Evolutionary conservation across 768 basidiomycete species (phyloP), one percentile per base, ranked within the genome.

Genomic region (Kwoniella botswanensis): DNA sequence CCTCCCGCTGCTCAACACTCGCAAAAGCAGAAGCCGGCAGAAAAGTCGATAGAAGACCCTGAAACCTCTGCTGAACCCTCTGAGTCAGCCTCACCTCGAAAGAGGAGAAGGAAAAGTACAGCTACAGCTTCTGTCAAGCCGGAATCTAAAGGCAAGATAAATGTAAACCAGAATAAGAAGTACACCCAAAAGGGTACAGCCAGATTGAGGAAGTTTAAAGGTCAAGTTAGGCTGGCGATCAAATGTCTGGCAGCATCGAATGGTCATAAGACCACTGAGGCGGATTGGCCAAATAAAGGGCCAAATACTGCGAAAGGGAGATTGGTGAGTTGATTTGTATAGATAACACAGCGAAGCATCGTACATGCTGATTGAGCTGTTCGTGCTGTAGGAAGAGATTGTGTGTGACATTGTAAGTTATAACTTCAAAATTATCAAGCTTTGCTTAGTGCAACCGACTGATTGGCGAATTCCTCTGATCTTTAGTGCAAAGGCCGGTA

Each of bases 251-350:
- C 50, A 3, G 15, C 54, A 5, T 61, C 59, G 3, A 57, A 60
- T 52, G 68, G 68, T 6, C 11, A 35, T 0, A 59, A 26, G 21
- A 52, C 46, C 12, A 63, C 68, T 9, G 63, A 64, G 11, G 68
- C 56, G 26, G 35, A n/a, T 44, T 70, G 68, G 68, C 63, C 68
- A 9, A 42, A 43, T 17, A 70, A 70, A 43, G 68, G 68, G 9
- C 59, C 55, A 1, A 70, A 70, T 60, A 70, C 68, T 12, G 56
- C 62, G 2, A 59, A 46, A n/a, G 68, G 68, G 11, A 57, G 68
- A 64, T 22, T 70, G 56, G 66, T 67, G 44, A 67, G 66, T 60
- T 50, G 42, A 53, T 43, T 10, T n/a, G n/a, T n/a, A n/a, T n/a
- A n/a, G n/a, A n/a, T n/a, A n/a, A n/a, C n/a, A n/a, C n/a, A n/a